Base-by-base conservation (phyloP, 208 protist genomes). In the Novymonas esmeraldas region DNA sequence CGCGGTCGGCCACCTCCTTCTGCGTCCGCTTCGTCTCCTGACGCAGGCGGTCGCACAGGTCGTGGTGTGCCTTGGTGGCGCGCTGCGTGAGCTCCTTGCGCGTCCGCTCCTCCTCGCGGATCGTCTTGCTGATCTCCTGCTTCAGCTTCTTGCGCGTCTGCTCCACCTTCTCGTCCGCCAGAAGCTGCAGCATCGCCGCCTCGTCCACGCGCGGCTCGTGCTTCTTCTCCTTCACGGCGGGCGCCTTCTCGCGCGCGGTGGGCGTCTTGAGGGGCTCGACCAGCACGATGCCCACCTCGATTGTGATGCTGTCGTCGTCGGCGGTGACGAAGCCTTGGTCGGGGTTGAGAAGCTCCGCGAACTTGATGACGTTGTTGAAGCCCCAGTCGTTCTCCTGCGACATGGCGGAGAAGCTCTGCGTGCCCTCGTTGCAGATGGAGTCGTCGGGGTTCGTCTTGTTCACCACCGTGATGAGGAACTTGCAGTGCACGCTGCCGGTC, bases 341-440 rank as follows among this genome's bases (percentile, higher is more conserved):
- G 14, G 87, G 85, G 74, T 86, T 93, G 44, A 93, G 67, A 41
- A 96, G 58, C 42, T 94, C 84, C 6, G 80, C 66, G 63, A 96
- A 91, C 74, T 90, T 91, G 55, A 93, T 91, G 20, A 96, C 91
- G 57, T 81, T 92, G 78, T 94, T 94, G 77, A 96, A 96, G 26
- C 91, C 91, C 89, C 91, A 96, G 69, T 96, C 91, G 76, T 96
- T 96, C 74, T 96, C 91, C 66, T 92, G 81, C 16, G 88, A 96
- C 49, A 81, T 78, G 62, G 87, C 80, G 3, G 77, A 83, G 74
- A 96, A 96, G 59, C 87, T 87, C 68, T 96, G 91, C 13, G 91
- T 96, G 10, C 91, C 91, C 62, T 96, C 91, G 70, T 94, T 96
- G 60, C 86, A 92, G 49, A 96, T 93, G 45, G 91, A 94, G 76